Evolutionary conservation across 768 basidiomycete genomes (phyloP).

Genomic region (Termitomyces heimii): DNA sequence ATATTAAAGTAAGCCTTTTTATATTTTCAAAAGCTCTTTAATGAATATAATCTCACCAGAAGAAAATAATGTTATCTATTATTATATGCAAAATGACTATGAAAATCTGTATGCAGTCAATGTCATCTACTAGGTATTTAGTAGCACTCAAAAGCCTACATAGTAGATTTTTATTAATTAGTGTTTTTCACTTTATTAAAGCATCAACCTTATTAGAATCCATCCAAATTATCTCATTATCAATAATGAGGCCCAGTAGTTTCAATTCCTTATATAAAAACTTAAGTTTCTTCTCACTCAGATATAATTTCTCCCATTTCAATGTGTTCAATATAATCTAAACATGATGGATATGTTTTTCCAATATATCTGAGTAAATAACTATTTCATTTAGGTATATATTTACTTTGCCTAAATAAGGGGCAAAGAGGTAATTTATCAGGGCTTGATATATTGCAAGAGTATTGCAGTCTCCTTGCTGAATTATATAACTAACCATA

Average conservation of each 20-base stretch:
- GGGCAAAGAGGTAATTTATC: no score
- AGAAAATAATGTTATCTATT: constrained; percentile 6
- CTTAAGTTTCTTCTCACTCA: constrained; percentile 10
- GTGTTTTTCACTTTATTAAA: background rate
- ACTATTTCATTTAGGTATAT: constrained; percentile 7
- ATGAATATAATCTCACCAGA: constrained; percentile 7
- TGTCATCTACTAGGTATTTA: constrained; percentile 23
- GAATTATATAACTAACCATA: no score
- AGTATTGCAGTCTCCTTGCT: no score
- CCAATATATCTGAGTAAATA: constrained; percentile 1
- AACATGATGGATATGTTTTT: constrained; percentile 5
- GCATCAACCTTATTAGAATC: constrained; percentile 24
- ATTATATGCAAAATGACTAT: constrained; percentile 19
- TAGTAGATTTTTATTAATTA: background rate
- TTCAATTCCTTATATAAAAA: constrained; percentile 21
- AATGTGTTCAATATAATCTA: constrained; percentile 17
- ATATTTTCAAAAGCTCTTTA: constrained; percentile 20
- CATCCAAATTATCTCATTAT: constrained; percentile 20
- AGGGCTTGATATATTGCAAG: no score
- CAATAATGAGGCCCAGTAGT: constrained; percentile 22
- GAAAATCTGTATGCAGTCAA: constrained; percentile 5
- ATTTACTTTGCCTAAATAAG: background rate
- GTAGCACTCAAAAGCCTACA: background rate
- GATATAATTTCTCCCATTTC: no score
- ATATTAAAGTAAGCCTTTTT: constrained; percentile 11